phyloP scores from a whole-genome alignment of 805 yeast genomes.

The Hanseniaspora pseudoguilliermondii region DNA sequence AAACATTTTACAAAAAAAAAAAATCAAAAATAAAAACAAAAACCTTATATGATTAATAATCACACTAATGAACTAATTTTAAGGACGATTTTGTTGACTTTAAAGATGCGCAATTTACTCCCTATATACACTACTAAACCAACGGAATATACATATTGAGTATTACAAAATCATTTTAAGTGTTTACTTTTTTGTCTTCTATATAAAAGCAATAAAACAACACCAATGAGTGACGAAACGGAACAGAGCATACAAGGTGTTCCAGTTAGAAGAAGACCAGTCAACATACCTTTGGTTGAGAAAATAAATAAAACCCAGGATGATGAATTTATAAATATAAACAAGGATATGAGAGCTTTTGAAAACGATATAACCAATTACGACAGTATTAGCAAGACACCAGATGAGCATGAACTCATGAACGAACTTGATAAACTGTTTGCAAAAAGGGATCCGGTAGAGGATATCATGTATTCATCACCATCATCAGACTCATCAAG shows the following conservation, averaged over 20 bases:
- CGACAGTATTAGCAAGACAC: conserved; percentile 2
- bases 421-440: conserved; percentile 1
- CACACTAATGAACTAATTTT: too few relatives aligned
- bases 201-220: too few relatives aligned
- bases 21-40: too few relatives aligned
- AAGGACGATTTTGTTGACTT: too few relatives aligned
- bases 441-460: background rate
- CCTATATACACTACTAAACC: too few relatives aligned
- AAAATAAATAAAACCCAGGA: background rate
- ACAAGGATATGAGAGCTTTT: background rate
- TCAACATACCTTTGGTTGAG: background rate
- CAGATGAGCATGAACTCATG: background rate
- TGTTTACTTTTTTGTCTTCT: too few relatives aligned
- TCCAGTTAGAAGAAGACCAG: background rate
- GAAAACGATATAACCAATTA: background rate
- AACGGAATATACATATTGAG: too few relatives aligned
- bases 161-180: too few relatives aligned
- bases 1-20: too few relatives aligned
- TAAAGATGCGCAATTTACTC: too few relatives aligned
- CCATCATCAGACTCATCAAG: background rate
- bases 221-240: background rate
- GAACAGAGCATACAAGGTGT: background rate
- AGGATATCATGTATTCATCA: background rate
- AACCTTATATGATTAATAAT: too few relatives aligned
- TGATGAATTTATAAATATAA: background rate